Conservation (phyloP, 192 early-diverging fungal genomes). For the Backusella psychrophila region DNA sequence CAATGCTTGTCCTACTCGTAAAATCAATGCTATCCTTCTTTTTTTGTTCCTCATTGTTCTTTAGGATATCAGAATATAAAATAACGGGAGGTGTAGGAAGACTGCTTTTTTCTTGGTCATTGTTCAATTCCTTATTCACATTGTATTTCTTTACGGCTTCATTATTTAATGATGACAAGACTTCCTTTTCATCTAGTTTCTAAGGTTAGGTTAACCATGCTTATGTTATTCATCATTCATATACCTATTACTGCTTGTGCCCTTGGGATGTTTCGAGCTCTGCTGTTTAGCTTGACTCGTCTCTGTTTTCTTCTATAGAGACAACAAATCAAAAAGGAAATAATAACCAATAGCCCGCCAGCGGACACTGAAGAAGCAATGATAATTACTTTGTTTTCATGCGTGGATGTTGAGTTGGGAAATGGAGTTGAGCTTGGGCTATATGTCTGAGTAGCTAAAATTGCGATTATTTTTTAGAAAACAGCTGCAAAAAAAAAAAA, state of each 20-base stretch:
- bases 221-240: neutral
- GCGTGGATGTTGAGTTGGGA: neutral
- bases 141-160: neutral
- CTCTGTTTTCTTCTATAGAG: constrained; percentile 1
- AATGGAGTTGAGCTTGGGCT: neutral
- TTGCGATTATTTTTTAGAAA: neutral
- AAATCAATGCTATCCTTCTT: neutral
- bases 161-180: neutral
- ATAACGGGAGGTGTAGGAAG: neutral
- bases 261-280: neutral
- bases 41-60: neutral
- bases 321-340: constrained; percentile 4
- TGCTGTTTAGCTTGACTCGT: neutral
- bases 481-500: neutral
- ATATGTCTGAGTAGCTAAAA: neutral
- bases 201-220: neutral
- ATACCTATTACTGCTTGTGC: neutral
- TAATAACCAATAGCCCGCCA: neutral
- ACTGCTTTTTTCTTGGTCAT: neutral
- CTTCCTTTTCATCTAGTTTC: neutral
- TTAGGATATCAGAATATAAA: constrained; percentile 1
- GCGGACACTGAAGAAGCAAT: constrained; percentile 1
- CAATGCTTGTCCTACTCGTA: neutral
- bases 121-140: neutral
- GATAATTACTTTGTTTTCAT: constrained; percentile 1